A percentile compares a stretch with the other conserved stretches of the same genome.
phyloP scores from a whole-genome alignment of 768 basidiomycete genomes.

The Galerina sulciceps region DNA sequence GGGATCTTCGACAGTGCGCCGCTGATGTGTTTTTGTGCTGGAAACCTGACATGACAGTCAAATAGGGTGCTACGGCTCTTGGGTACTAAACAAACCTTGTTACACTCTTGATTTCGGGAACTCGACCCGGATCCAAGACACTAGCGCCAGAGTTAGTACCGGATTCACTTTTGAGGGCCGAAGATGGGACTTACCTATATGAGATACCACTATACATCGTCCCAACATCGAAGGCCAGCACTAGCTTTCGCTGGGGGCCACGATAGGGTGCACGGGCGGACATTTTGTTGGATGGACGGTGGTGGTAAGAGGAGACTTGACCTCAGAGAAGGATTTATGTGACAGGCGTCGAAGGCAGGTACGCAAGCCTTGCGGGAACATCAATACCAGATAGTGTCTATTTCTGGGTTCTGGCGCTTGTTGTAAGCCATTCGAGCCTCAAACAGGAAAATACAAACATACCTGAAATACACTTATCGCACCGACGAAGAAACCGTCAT shows the following conservation, averaged over 20 bases:
- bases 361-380: no score
- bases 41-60: constrained; percentile 40
- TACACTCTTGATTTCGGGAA: constrained; percentile 48
- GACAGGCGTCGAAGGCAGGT: no score
- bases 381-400: no score
- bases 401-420: no score
- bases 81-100: constrained; percentile 31
- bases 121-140: constrained; percentile 42
- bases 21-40: constrained; percentile 49
- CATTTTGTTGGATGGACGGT: constrained; percentile 7
- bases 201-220: constrained; percentile 47
- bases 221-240: constrained; percentile 48
- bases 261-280: constrained; percentile 18
- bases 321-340: no score
- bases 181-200: constrained; percentile 26
- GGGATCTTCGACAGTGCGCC: constrained; percentile 57
- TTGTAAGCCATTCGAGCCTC: no score
- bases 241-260: constrained; percentile 41
- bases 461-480: no score
- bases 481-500: no score
- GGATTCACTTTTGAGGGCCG: background rate
- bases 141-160: constrained; percentile 18
- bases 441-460: no score
- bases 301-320: background rate
- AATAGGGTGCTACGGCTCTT: constrained; percentile 13